Evolutionary conservation across 495 filamentous ascomycete genomes (phyloP), one percentile per base, ranked within the genome.

Genomic region (Cercophora samala): DNA sequence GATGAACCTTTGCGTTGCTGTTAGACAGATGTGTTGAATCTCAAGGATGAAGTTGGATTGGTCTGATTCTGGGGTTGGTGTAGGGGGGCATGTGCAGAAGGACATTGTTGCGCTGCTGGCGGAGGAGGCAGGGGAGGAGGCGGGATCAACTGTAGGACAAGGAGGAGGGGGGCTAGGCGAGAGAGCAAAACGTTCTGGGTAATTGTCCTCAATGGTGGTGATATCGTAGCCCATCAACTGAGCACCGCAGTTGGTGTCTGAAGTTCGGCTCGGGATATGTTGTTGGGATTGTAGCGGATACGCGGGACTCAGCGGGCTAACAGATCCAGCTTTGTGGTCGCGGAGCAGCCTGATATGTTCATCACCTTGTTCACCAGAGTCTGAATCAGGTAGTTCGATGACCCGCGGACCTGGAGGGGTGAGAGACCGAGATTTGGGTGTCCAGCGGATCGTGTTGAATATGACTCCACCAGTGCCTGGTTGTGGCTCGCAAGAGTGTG

Each of bases 401-500:
- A 46, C 37, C 37, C 37, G 37, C 13, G 13, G 6, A 13, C 37
- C 37, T 46, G 37, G 37, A 46, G 37, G 37, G 13, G 5, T 46
- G 8, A 46, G 37, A 9, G 9, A 46, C 3, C 13, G 37, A 46
- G 13, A 9, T 8, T 46, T 46, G 37, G 37, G 58, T 23, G 17
- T n/a, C 60, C 60, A 62, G 60, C 46, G 18, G 29, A 62, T 62
- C 19, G 26, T 15, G 17, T 46, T 62, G 60, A 62, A 62, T 6
- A 62, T 29, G 22, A 32, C 26, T 0, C 6, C 23, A 29, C 18
- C 17, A 24, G 17, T 26, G 22, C 2, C 8, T 13, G 22, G 5
- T 22, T 29, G 23, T 26, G 9, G 6, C 22, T 60, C 58, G 17
- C 13, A 25, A 3, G 22, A 8, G 18, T 5, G 22, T 0, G 58